A percentile compares a stretch with the other conserved stretches of the same genome.
Conservation (phyloP, 331 rosid species). For the Acacia pycnantha region DNA sequence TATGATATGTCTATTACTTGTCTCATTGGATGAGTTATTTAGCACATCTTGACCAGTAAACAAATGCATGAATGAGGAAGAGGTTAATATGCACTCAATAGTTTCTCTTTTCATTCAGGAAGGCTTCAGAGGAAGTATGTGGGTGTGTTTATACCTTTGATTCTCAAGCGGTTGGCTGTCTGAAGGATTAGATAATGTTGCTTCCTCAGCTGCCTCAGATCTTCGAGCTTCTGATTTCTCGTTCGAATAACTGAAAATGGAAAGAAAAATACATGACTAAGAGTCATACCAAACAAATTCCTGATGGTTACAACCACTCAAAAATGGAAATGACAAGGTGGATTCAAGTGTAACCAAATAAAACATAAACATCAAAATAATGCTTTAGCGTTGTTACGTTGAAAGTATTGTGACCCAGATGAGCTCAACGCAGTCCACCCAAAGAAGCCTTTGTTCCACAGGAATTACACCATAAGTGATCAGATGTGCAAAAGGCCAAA, state of each 20-base stretch:
- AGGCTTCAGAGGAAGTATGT: background rate
- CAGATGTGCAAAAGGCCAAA: constrained; percentile 98
- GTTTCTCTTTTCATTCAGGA: constrained; percentile 17
- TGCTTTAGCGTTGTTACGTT: constrained; percentile 43
- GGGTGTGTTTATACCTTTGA: constrained; percentile 39
- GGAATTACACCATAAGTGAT: constrained; percentile 91
- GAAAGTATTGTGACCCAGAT: constrained; percentile 98
- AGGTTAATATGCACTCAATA: background rate
- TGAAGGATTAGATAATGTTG: constrained; percentile 45
- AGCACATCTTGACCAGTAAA: constrained; percentile 13
- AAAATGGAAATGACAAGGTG: background rate
- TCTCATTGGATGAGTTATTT: background rate
- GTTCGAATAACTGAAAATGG: constrained; percentile 66
- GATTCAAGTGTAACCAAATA: background rate
- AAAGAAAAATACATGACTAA: constrained; percentile 3
- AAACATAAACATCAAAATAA: background rate
- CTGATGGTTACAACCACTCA: background rate
- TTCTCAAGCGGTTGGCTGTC: constrained; percentile 27
- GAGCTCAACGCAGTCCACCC: constrained; percentile 97
- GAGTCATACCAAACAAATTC: constrained; percentile 8
- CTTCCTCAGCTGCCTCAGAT: constrained; percentile 45
- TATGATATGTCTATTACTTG: background rate
- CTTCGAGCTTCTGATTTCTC: constrained; percentile 72
- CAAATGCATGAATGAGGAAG: background rate
- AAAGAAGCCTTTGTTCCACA: constrained; percentile 94